These are phyloP conservation scores for Botrytis medusae DNA, from an alignment of 2,329 filamentous ascomycete genomes.

Conservation along the genomic window DNA sequence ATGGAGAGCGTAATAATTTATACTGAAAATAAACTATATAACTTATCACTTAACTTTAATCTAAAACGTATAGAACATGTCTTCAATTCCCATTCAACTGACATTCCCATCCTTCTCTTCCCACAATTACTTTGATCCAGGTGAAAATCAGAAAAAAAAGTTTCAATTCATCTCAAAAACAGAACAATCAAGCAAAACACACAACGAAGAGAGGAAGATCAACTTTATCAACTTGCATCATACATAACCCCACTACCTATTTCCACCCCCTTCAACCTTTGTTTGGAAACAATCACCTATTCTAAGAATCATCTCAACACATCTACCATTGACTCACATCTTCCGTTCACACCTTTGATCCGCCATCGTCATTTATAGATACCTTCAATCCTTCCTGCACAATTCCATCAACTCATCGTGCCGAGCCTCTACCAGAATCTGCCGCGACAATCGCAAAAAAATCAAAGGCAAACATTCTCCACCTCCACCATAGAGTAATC, in stretches of 20 bases:
- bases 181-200: background rate
- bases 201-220: constrained; percentile 7
- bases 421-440: constrained; percentile 30
- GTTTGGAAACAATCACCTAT: constrained; percentile 31
- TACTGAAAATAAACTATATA: background rate
- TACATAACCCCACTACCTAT: constrained; percentile 14
- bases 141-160: background rate
- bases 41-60: background rate
- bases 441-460: constrained; percentile 25
- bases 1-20: background rate
- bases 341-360: constrained; percentile 30
- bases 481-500: constrained; percentile 3
- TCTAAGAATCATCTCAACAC: constrained; percentile 30
- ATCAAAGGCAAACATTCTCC: constrained; percentile 7
- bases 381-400: constrained; percentile 23
- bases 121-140: background rate
- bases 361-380: constrained; percentile 28
- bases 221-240: constrained; percentile 11
- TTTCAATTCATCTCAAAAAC: background rate
- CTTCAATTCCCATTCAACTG: background rate
- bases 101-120: background rate
- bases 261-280: constrained; percentile 31
- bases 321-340: constrained; percentile 28
- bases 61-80: background rate
- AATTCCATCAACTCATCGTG: constrained; percentile 24